Evolutionary conservation across 495 filamentous ascomycete genomes (phyloP), one percentile per base, ranked within the genome.

Genomic region (Penicillium desertorum): DNA sequence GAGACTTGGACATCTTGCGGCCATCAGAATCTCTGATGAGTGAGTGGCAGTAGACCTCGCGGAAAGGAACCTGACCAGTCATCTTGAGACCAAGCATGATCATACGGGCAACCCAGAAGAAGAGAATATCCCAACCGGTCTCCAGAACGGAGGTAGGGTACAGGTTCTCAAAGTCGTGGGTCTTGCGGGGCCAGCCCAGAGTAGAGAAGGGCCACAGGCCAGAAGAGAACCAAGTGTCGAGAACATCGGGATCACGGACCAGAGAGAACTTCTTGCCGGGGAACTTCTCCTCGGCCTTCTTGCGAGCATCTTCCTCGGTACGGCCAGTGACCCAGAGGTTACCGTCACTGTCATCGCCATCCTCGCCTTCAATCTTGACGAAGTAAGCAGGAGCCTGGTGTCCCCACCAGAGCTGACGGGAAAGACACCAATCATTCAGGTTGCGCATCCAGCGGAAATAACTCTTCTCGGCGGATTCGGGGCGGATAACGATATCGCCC

Each of bases 31-130:
- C 89, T 62, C 89, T 81, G 54, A 93, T 84, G 27, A 92, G 74
- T 19, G 78, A 80, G 70, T 92, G 89, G 61, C 88, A 91, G 77
- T 88, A 91, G 11, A 92, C 87, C 72, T 91, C 88, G 42, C 73
- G 82, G 76, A 92, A 92, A 0, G 88, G 88, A 47, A 92, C 76
- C 69, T 91, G 76, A 29, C 87, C 87, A 11, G 88, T 90, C 71
- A 92, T 72, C 71, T 91, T 90, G 36, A 91, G 73, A 61, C 81
- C 79, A 49, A 93, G 79, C 83, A 93, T 88, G 65, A 93, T 87
- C 89, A 93, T 93, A 49, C 89, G 74, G 17, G 82, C 85, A 53
- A 92, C 86, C 89, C 89, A 93, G 83, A 92, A 92, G 79, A 89
- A 87, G 11, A 93, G 72, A 63, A 93, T 93, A 73, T 93, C 87